A percentile compares a stretch with the other conserved stretches of the same genome.
Evolutionary conservation across 176 grass and related monocot genomes (phyloP).

Genomic region (Carex pumila): DNA sequence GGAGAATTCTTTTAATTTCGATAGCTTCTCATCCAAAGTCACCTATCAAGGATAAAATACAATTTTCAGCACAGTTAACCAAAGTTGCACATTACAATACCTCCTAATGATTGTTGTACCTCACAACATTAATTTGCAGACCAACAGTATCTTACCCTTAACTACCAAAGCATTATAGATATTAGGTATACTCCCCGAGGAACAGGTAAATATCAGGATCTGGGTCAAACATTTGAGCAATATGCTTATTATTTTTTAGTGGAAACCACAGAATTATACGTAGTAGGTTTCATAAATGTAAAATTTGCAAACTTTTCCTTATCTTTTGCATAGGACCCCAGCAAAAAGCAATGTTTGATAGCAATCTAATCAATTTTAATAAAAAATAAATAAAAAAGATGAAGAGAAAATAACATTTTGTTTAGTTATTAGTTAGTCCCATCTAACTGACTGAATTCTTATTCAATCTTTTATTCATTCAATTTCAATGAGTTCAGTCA

Average conservation of each 20-base stretch:
- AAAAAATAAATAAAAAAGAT: background rate
- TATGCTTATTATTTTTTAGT: background rate
- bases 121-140: background rate
- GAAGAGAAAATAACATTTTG: background rate
- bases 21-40: constrained; percentile 51
- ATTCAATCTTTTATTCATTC: background rate
- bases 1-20: constrained; percentile 46
- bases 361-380: background rate
- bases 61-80: background rate
- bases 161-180: background rate
- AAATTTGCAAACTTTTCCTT: background rate
- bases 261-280: background rate
- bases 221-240: background rate
- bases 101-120: background rate
- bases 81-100: background rate
- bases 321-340: background rate
- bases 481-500: constrained; percentile 1
- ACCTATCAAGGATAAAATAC: constrained; percentile 38
- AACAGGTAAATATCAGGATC: background rate
- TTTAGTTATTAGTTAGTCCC: background rate
- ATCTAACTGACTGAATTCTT: background rate
- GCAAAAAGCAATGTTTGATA: background rate
- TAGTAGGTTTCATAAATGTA: background rate
- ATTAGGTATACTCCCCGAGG: background rate
- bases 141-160: background rate